phyloP scores from a whole-genome alignment of 108 stramenopile genomes.

The Skeletonema menzelii region DNA sequence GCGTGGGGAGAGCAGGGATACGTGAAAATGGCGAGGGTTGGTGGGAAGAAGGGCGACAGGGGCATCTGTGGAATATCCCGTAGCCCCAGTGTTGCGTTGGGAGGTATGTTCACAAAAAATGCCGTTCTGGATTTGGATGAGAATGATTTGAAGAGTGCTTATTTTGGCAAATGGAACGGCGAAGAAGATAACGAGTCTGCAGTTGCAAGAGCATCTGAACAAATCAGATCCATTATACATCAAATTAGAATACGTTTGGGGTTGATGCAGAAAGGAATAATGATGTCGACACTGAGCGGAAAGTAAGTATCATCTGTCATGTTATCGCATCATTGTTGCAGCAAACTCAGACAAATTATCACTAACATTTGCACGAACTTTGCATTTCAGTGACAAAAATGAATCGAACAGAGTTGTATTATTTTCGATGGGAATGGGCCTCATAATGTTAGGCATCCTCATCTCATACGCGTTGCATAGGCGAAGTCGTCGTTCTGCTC shows the following conservation, averaged over 20 bases:
- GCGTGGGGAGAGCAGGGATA: conserved; percentile 82
- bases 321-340: background rate
- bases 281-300: conserved; percentile 30
- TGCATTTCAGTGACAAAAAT: background rate
- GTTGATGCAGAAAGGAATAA: conserved; percentile 30
- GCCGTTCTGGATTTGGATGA: conserved; percentile 10
- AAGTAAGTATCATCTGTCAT: too few species aligned
- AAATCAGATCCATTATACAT: conserved; percentile 32
- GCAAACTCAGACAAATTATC: background rate
- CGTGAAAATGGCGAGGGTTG: conserved; percentile 56
- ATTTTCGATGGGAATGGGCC: background rate
- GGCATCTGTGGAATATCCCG: conserved; percentile 79
- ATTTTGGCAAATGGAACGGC: background rate
- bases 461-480: background rate
- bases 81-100: conserved; percentile 74
- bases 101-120: conserved; percentile 45
- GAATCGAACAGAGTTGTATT: background rate
- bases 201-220: conserved; percentile 13
- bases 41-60: conserved; percentile 48
- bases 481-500: background rate
- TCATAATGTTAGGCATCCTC: background rate
- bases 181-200: conserved; percentile 6
- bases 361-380: background rate
- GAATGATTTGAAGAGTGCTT: background rate
- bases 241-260: conserved; percentile 21